Base-by-base conservation (phyloP, 176 grass and related monocot genomes). In the Juncus inflexus region DNA sequence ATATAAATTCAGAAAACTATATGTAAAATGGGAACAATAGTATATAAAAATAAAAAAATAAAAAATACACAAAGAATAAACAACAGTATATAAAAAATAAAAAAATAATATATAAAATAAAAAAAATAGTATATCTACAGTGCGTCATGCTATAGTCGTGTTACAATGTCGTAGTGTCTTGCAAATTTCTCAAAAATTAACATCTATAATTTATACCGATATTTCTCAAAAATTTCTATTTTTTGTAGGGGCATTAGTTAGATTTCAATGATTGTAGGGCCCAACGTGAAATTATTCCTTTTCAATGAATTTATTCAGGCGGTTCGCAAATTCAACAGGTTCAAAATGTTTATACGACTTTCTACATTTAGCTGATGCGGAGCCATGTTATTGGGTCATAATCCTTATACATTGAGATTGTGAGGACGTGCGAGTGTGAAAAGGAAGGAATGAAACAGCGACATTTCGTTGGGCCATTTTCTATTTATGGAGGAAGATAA, bases 251-350 rank as follows among this genome's bases (percentile, higher is more conserved):
- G 14, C 5, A 40, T 15, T 50, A 66, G 43, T 41, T 66, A 37
- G 45, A 35, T 66, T 66, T 66, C 13, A 55, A 42, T 68, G 7
- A 8, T 12, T 8, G 12, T 52, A 12, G 65, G 19, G 51, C 16
- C 50, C 16, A 15, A 54, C 39, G 9, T 13, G 36, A 52, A 38
- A 2, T 1, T 39, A 9, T 50, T 49, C 19, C 13, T 40, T 11
- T 7, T 70, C 67, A 12, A 56, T 58, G 37, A 6, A 28, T 70
- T 43, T 28, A 28, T 28, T 47, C 56, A 57, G 67, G 52, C 67
- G 13, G 52, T 54, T 68, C 37, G 35, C 67, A 70, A 70, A 70
- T 70, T 70, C 52, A 57, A 69, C 54, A 11, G 3, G 37, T 70
- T 70, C 38, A 10, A 9, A 41, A 12, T 0, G 15, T 28, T 2